Percentiles rank a stretch among this genome's conserved stretches.
Conservation (phyloP, 805 yeast species). For the Cyberlindnera euphorbiae region DNA sequence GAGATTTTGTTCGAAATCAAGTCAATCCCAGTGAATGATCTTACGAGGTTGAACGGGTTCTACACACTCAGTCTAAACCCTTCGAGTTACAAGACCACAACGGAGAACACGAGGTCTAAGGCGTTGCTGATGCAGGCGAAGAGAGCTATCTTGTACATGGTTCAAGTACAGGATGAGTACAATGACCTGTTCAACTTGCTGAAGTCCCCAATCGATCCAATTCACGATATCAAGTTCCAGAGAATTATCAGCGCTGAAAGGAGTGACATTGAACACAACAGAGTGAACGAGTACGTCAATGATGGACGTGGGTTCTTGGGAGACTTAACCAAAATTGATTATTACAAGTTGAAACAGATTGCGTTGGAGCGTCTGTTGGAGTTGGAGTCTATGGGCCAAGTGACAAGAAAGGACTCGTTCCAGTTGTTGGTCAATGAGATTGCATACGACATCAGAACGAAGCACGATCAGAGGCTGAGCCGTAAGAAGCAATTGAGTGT, state of each 20-base stretch:
- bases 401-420: conserved; percentile 64
- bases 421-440: conserved; percentile 80
- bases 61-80: conserved; percentile 59
- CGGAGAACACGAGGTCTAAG: conserved; percentile 51
- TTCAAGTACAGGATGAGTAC: conserved; percentile 72
- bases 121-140: conserved; percentile 72
- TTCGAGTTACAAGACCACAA: conserved; percentile 38
- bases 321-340: conserved; percentile 45
- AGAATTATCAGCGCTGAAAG: conserved; percentile 48
- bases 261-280: conserved; percentile 30
- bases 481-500: conserved; percentile 42
- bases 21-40: conserved; percentile 40
- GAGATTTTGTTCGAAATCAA: conserved; percentile 38
- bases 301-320: conserved; percentile 44
- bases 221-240: conserved; percentile 64
- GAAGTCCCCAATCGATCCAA: conserved; percentile 58
- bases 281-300: conserved; percentile 37
- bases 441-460: conserved; percentile 69
- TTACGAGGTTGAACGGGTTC: conserved; percentile 46
- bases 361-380: conserved; percentile 74
- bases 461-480: conserved; percentile 44
- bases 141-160: conserved; percentile 73
- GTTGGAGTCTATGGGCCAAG: conserved; percentile 60
- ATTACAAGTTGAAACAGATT: conserved; percentile 71
- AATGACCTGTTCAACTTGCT: conserved; percentile 63